Evolutionary conservation across 331 rosid genomes (phyloP).

Genomic region (Dryas integrifolia): DNA sequence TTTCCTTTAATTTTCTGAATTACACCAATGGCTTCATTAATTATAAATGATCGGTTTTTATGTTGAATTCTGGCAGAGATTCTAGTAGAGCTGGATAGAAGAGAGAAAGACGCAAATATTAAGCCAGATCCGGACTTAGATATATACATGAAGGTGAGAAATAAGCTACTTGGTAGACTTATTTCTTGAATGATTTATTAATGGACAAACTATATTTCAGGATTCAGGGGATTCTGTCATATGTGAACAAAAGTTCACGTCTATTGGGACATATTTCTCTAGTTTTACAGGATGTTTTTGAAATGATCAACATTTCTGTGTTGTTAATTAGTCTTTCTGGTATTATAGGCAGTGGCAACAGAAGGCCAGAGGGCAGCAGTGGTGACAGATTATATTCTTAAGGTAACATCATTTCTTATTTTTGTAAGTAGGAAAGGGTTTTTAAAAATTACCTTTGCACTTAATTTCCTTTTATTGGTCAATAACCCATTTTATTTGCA

Average conservation of each 20-base stretch:
- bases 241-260: no score
- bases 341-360: conserved; percentile 47
- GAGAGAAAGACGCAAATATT: conserved; percentile 53
- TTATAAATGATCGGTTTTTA: neutral
- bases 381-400: conserved; percentile 58
- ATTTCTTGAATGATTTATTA: neutral
- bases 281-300: neutral
- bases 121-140: conserved; percentile 65
- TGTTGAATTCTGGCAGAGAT: conserved; percentile 39
- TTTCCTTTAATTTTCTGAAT: neutral
- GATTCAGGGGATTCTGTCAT: neutral
- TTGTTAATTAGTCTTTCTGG: neutral
- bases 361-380: conserved; percentile 57
- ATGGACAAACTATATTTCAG: neutral
- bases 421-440: neutral
- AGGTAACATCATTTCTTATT: conserved; percentile 35
- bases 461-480: neutral
- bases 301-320: neutral
- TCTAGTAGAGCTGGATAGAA: conserved; percentile 50
- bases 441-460: neutral
- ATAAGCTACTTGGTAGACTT: neutral
- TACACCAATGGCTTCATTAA: neutral
- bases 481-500: neutral
- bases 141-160: conserved; percentile 60
- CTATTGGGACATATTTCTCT: neutral